Base-by-base conservation (phyloP, 495 filamentous ascomycete species). In the Penicillium canescens region DNA sequence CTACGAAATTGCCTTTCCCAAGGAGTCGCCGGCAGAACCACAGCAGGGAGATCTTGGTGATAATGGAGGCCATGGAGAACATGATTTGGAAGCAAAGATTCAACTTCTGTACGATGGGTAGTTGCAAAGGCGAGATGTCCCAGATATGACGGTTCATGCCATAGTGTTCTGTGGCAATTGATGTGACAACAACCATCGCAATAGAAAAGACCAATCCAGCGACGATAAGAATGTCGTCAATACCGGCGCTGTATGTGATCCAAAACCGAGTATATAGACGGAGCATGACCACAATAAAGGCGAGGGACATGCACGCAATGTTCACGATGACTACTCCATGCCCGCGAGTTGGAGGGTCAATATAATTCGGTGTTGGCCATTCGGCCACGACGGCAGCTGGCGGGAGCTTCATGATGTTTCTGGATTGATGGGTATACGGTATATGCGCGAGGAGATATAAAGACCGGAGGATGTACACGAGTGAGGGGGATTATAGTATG, bases 341-440 rank as follows among this genome's bases (percentile, higher is more conserved):
- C 0, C 80, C 82, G 44, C 79, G 77, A 4, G 75, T 78, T 20
- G 67, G 62, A 5, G 82, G 82, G 54, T 85, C 61, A 51, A 67
- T 57, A 62, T 80, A 81, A 59, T 86, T 84, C 4, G 81, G 74
- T n/a, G 40, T 56, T 4, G 84, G 82, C 82, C 82, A 85, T 54
- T 70, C 59, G 3, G 57, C 67, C 46, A 73, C 44, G 4, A 82
- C 72, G 14, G 71, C 63, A 11, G 54, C 9, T 1, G 79, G 78
- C 31, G 83, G 79, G 35, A 78, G 54, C 26, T 65, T 56, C 72
- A 75, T 75, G 46, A n/a, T 64, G 41, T 39, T 38, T 23, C 8
- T 4, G 46, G 21, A 33, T 39, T 31, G 7, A 20, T 26, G 28
- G 33, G 26, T 42, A 11, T 13, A 24, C 23, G 23, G 6, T 24